These are phyloP conservation scores for Phlebiopsis flavidoalba DNA, from an alignment of 768 basidiomycete genomes.

Conservation along the genomic window DNA sequence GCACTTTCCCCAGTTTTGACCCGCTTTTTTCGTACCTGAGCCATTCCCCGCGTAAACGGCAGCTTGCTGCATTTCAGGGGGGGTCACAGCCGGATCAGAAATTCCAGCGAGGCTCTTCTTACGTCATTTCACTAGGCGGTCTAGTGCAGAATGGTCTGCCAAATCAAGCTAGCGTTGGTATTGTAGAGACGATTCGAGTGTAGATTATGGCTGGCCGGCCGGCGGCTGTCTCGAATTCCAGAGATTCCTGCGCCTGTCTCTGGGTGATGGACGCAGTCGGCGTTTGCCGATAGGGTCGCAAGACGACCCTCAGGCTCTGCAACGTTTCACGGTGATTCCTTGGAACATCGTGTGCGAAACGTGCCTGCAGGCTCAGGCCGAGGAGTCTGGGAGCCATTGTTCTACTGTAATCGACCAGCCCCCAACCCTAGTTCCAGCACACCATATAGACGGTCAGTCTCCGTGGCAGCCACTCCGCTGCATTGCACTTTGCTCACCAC, in stretches of 20 bases:
- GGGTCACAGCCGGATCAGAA: conserved; percentile 16
- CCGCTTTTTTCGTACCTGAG: no score
- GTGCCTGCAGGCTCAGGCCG: conserved; percentile 10
- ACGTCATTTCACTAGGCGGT: conserved; percentile 37
- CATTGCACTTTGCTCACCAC: not conserved
- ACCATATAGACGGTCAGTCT: conserved; percentile 20
- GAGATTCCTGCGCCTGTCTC: conserved; percentile 48
- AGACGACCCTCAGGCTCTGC: not conserved
- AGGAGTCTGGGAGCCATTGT: conserved; percentile 16
- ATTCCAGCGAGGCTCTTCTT: not conserved
- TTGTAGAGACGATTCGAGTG: conserved; percentile 13
- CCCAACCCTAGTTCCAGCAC: conserved; percentile 10
- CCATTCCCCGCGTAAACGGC: conserved; percentile 19
- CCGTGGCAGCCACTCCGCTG: not conserved
- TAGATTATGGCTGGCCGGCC: conserved; percentile 52
- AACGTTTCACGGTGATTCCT: conserved; percentile 1
- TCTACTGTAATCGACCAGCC: conserved; percentile 19
- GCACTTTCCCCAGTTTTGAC: no score
- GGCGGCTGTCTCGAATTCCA: conserved; percentile 50
- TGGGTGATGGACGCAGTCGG: conserved; percentile 26
- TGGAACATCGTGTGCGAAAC: conserved; percentile 10
- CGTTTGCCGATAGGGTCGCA: conserved; percentile 15
- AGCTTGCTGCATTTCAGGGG: no score
- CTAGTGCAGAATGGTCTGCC: conserved; percentile 56
- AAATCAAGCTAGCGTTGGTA: conserved; percentile 37